These are phyloP conservation scores for Cytospora chrysosperma DNA, from an alignment of 2,329 filamentous ascomycete species.

Conservation along the genomic window DNA sequence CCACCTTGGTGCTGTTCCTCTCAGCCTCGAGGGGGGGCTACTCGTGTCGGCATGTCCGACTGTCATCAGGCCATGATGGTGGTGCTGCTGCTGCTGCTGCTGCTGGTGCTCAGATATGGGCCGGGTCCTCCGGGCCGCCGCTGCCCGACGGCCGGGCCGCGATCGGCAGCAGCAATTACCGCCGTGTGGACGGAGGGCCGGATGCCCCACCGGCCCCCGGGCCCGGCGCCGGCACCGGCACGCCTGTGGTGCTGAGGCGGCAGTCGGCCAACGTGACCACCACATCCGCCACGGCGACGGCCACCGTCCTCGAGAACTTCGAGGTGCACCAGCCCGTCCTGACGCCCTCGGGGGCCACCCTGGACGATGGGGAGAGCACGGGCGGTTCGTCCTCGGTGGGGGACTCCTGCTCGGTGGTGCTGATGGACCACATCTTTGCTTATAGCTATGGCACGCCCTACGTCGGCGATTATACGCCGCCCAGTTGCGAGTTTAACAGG, in stretches of 20 bases:
- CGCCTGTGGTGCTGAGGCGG: constrained; percentile 13
- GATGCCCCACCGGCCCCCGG: constrained; percentile 3
- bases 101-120: background rate
- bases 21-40: background rate
- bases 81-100: too few species aligned
- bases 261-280: constrained; percentile 22
- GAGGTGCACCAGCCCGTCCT: constrained; percentile 68
- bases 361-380: constrained; percentile 35
- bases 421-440: constrained; percentile 72
- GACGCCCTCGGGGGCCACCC: constrained; percentile 43
- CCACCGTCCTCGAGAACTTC: constrained; percentile 59
- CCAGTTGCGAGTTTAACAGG: constrained; percentile 68
- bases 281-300: constrained; percentile 28
- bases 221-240: background rate
- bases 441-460: constrained; percentile 73
- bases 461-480: constrained; percentile 68
- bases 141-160: background rate
- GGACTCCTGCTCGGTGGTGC: constrained; percentile 49
- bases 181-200: background rate
- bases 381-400: constrained; percentile 28
- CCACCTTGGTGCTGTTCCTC: background rate
- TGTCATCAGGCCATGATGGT: too few species aligned
- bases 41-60: background rate
- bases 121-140: background rate
- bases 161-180: constrained; percentile 2